A percentile compares a stretch with the other conserved stretches of the same genome.
These are phyloP conservation scores for Hanseniaspora occidentalis DNA, from an alignment of 805 yeast species.

Conservation along the genomic window DNA sequence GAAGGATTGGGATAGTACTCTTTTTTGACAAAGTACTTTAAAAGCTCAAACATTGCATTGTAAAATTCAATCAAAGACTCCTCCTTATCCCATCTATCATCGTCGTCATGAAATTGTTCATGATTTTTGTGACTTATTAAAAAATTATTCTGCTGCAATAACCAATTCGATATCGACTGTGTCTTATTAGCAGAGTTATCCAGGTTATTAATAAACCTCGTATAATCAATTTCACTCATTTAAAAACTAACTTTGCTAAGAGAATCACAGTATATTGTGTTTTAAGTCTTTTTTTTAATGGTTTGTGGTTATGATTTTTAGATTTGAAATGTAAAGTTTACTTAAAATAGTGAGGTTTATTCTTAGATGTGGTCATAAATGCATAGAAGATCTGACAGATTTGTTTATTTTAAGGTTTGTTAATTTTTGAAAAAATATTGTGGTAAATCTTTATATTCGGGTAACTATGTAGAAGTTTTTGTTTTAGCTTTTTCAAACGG, in stretches of 20 bases:
- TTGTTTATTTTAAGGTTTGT: too few species aligned
- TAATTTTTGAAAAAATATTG: too few species aligned
- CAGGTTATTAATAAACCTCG: not conserved
- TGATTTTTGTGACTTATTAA: not conserved
- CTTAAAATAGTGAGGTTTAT: too few species aligned
- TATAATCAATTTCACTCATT: not conserved
- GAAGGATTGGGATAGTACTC: constrained; percentile 2
- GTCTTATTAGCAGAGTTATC: constrained; percentile 1
- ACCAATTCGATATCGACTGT: not conserved
- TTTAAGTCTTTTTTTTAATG: not conserved
- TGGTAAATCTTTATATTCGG: too few species aligned
- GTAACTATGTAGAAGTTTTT: too few species aligned
- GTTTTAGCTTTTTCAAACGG: too few species aligned
- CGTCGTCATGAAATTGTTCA: not conserved
- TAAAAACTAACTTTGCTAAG: not conserved
- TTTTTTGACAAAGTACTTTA: constrained; percentile 4
- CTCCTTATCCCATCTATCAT: constrained; percentile 5
- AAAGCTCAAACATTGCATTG: constrained; percentile 6
- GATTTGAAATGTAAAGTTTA: too few species aligned
- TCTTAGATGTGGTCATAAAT: too few species aligned
- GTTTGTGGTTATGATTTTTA: too few species aligned
- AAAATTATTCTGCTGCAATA: not conserved
- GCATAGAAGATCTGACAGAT: too few species aligned
- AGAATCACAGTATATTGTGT: not conserved
- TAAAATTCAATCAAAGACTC: constrained; percentile 4